Base-by-base conservation (phyloP, 169 alveolate species). In the Sarcocystis neurona region DNA sequence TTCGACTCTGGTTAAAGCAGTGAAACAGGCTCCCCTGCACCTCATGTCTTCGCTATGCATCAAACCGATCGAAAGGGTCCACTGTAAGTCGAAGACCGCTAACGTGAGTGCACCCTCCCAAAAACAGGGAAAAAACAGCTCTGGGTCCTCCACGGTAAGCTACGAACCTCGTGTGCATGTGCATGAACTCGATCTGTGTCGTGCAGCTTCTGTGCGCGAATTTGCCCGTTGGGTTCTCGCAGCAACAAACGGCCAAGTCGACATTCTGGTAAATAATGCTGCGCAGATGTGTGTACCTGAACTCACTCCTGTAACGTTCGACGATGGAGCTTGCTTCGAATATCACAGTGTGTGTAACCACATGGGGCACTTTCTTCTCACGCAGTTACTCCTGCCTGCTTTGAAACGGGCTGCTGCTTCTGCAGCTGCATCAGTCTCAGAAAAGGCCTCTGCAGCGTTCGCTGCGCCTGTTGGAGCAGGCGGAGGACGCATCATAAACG, bases 261-360 rank as follows among this genome's bases (percentile, higher is more conserved):
- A 94, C 82, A 87, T 95, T 27, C 92, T 95, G 39, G 92, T 95
- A 43, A 94, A 95, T 77, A 95, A 95, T 84, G 97, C 97, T 47
- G 96, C 96, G 3, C 74, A 94, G 56, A 27, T 84, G 84, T 30
- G 39, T 41, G 1, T 48, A 8, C 70, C 30, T 0, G 56, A 84
- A 72, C 34, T 72, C 58, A 39, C 82, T 30, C 34, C 41, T 39
- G 82, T n/a, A n/a, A n/a, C n/a, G n/a, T n/a, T 39, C 56, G 82
- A 72, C 56, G 53, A 39, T 1, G 20, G 90, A 91, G 96, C 90
- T 60, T 88, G 90, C 20, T 82, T 92, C 37, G 96, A 94, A 80
- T 63, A 43, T 32, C 92, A 93, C 56, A 92, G 93, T 68, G 92
- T 87, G 50, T 85, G 93, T 4, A 94, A 94, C 86, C 89, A 93